Percentiles rank a stretch among this genome's conserved stretches.
phyloP scores from a whole-genome alignment of 495 filamentous ascomycete species.

The Hypomontagnella monticulosa region DNA sequence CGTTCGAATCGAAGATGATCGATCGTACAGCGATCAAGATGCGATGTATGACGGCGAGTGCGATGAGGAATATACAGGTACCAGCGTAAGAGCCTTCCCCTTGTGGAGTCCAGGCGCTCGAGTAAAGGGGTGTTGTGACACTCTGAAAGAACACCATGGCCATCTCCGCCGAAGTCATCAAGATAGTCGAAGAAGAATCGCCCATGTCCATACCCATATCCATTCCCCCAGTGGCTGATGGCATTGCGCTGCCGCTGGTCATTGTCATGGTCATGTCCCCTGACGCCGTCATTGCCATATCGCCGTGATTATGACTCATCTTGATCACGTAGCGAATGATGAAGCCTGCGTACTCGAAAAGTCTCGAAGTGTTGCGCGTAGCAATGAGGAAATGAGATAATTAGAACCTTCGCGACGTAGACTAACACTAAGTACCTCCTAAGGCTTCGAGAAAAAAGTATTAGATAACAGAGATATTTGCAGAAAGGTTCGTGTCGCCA shows the following conservation, averaged over 20 bases:
- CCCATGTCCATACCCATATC: conserved; percentile 27
- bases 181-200: conserved; percentile 9
- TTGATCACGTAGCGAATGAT: neutral
- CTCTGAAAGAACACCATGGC: conserved; percentile 64
- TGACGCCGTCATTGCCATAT: conserved; percentile 29
- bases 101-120: conserved; percentile 70
- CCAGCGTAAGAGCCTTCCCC: conserved; percentile 72
- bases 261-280: conserved; percentile 31
- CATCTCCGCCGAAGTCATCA: conserved; percentile 43
- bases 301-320: conserved; percentile 28
- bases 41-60: conserved; percentile 71
- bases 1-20: conserved; percentile 21
- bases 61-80: conserved; percentile 79
- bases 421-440: neutral
- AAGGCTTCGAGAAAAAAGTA: no score
- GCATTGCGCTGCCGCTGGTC: conserved; percentile 29
- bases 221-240: conserved; percentile 29
- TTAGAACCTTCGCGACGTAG: neutral
- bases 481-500: no score
- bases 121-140: conserved; percentile 71
- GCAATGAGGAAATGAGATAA: neutral
- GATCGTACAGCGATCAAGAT: conserved; percentile 64
- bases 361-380: neutral
- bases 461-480: no score
- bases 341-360: neutral